phyloP scores from a whole-genome alignment of 2,329 filamentous ascomycete genomes.

The Aspergillus novofumigatus region DNA sequence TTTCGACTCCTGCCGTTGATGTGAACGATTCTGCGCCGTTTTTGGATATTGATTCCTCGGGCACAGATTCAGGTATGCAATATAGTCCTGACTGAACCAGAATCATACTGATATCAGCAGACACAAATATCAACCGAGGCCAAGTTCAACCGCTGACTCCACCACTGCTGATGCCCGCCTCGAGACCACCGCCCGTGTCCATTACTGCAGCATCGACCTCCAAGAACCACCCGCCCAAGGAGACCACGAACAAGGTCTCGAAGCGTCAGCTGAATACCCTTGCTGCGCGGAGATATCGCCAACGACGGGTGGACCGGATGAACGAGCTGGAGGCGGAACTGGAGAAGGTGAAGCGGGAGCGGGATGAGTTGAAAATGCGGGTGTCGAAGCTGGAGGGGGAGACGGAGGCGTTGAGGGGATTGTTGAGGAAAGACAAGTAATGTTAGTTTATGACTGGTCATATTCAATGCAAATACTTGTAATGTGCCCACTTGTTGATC shows the following conservation, averaged over 20 bases:
- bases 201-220: not conserved
- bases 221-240: constrained; percentile 3
- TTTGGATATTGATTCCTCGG: not conserved
- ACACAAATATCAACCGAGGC: not conserved
- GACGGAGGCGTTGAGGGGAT: constrained; percentile 29
- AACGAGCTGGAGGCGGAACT: constrained; percentile 32
- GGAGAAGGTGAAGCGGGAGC: constrained; percentile 27
- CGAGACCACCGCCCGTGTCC: not conserved
- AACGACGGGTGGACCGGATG: constrained; percentile 32
- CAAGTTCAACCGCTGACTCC: not conserved
- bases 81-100: no score
- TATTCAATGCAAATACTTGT: no score
- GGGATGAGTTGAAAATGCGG: constrained; percentile 32
- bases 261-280: constrained; percentile 36
- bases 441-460: not conserved
- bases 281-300: constrained; percentile 34
- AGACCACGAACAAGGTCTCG: constrained; percentile 19
- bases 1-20: not conserved
- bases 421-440: constrained; percentile 11
- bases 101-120: not conserved
- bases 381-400: constrained; percentile 35
- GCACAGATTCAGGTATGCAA: not conserved
- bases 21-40: not conserved
- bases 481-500: no score
- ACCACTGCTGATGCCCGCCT: not conserved